Base-by-base conservation (phyloP, 2,329 filamentous ascomycete species). In the Scorias spongiosa region DNA sequence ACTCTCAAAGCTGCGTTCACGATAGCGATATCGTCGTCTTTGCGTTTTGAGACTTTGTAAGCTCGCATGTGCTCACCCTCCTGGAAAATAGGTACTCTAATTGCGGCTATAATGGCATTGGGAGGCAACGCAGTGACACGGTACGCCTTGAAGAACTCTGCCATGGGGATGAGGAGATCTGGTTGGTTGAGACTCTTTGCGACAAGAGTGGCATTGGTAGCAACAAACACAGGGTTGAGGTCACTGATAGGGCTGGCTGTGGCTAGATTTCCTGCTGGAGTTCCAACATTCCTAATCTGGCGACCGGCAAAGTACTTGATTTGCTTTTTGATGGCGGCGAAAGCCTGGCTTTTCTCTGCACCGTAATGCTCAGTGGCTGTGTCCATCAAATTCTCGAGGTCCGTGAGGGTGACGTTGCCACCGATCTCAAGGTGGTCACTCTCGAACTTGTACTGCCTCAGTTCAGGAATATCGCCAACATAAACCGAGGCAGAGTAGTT, bases 11-110 rank as follows among this genome's bases (percentile, higher is more conserved):
- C 87, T 26, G 83, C 79, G 41, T 93, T 96, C 18, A 96, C 91
- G 54, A 98, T 96, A 2, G 91, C 91, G 58, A 98, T 96, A 58
- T 98, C 91, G 55, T 98, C 91, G 55, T 98, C 91, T 59, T 96
- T 96, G 51, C 91, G 71, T 69, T 98, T 98, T 1, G 91, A 79
- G 61, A 96, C 89, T 64, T 98, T 98, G 65, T 95, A 96, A 1
- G 89, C 81, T 38, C 83, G 76, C 60, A 94, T 81, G 58, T 80
- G 86, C 59, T 96, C 91, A 2, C 84, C 81, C 43, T 78, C 72
- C 2, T 71, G 71, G 0, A 84, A 81, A 2, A 84, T 66, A 0
- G 91, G 91, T 39, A 98, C 85, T n/a, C 81, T 77, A 49, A 98
- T 80, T 37, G 81, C 81, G 1, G 86, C 79, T 47, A 98, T 89